These are phyloP conservation scores for Hymenoscyphus albidus DNA, from an alignment of 2,329 filamentous ascomycete genomes.

Conservation along the genomic window DNA sequence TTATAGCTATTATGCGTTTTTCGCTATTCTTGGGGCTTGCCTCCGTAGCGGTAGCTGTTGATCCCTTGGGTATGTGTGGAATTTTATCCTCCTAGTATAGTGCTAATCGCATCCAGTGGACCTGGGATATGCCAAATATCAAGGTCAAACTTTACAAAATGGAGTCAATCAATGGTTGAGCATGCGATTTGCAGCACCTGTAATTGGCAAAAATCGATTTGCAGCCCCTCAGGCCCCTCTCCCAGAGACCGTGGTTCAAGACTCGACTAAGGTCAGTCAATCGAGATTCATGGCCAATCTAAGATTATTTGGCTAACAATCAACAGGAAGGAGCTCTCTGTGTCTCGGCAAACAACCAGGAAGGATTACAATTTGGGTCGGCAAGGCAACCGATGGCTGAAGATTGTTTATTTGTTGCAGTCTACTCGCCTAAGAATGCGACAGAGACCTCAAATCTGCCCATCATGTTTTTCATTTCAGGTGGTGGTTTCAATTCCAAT, in stretches of 20 bases:
- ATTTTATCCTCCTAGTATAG: not conserved
- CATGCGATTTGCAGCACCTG: constrained; percentile 64
- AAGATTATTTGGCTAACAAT: not conserved
- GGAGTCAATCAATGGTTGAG: constrained; percentile 69
- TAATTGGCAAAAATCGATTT: constrained; percentile 62
- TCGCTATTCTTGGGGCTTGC: not conserved
- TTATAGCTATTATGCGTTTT: not conserved
- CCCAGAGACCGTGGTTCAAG: constrained; percentile 5
- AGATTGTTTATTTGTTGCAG: constrained; percentile 65
- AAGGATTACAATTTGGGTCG: constrained; percentile 15
- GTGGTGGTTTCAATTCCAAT: constrained; percentile 54
- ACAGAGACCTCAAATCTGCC: constrained; percentile 46
- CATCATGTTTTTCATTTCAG: constrained; percentile 56
- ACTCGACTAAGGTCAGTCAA: constrained; percentile 14
- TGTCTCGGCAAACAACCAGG: constrained; percentile 13
- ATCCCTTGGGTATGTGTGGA: not conserved
- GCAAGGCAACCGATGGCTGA: constrained; percentile 42
- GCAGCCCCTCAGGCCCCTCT: constrained; percentile 59
- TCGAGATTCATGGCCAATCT: not conserved
- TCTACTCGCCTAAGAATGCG: constrained; percentile 52
- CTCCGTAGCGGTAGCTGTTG: not conserved
- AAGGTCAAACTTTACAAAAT: constrained; percentile 49
- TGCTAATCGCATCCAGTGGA: constrained; percentile 39
- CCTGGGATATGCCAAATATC: constrained; percentile 62
- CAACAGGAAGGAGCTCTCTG: constrained; percentile 21